Evolutionary conservation across 805 yeast genomes (phyloP).

Genomic region (Candida stauntonica): DNA sequence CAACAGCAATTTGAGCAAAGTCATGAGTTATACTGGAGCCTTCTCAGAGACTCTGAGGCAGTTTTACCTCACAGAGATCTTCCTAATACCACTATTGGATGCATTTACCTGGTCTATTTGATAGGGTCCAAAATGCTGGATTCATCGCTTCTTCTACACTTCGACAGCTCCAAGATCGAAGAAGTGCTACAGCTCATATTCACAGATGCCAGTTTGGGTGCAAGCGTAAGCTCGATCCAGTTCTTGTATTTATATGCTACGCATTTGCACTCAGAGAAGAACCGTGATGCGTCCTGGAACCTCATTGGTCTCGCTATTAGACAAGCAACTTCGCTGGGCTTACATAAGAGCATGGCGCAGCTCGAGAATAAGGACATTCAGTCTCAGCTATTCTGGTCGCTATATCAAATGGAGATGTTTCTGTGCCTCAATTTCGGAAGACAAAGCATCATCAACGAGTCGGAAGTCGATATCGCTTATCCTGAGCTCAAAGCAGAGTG

Average conservation of each 20-base stretch:
- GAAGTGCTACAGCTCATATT: constrained; percentile 39
- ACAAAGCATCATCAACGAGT: constrained; percentile 40
- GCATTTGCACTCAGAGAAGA: constrained; percentile 40
- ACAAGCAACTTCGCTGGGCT: constrained; percentile 45
- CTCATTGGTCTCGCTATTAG: constrained; percentile 42
- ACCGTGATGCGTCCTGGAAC: constrained; percentile 46
- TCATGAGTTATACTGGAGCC: constrained; percentile 37
- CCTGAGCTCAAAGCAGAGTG: constrained; percentile 26
- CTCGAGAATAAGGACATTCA: constrained; percentile 21
- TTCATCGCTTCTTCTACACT: constrained; percentile 10
- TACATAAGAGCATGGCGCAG: constrained; percentile 36
- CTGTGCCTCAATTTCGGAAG: constrained; percentile 43
- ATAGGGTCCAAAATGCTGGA: constrained; percentile 24
- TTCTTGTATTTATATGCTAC: constrained; percentile 38
- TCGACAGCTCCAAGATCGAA: constrained; percentile 30
- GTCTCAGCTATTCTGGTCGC: constrained; percentile 37
- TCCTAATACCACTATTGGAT: constrained; percentile 31
- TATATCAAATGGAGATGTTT: constrained; percentile 38
- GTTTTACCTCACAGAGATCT: constrained; percentile 6
- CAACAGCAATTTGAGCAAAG: constrained; percentile 29
- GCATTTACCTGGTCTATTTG: constrained; percentile 43
- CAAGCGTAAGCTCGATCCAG: constrained; percentile 42
- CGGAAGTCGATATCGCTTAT: constrained; percentile 40
- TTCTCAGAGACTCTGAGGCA: neutral
- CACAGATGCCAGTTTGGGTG: constrained; percentile 40